Base-by-base conservation (phyloP, 495 filamentous ascomycete species). In the Bryoglossum gracile region DNA sequence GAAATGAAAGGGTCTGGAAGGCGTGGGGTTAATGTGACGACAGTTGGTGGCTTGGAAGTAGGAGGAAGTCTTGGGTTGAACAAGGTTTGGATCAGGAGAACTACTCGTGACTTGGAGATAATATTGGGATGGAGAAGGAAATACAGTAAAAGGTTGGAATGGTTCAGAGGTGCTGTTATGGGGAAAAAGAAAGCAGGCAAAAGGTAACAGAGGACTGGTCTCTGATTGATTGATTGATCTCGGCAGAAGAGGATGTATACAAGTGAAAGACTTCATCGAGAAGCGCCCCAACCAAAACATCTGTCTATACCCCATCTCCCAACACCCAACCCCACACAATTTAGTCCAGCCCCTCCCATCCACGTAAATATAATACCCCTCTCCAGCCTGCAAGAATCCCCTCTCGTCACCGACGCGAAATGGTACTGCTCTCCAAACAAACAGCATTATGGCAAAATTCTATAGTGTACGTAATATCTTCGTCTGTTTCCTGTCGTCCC, bases 391-490 rank as follows among this genome's bases (percentile, higher is more conserved):
- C 21, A 46, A 46, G 16, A 46, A 32, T 25, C 11, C 35, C 34
- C 23, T 1, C 21, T 32, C 17, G 23, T 14, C 37, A 32, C 43
- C 21, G 2, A 44, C 22, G 28, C n/a, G n/a, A n/a, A n/a, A n/a
- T n/a, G n/a, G n/a, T n/a, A n/a, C n/a, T n/a, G n/a, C n/a, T n/a
- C 21, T 34, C 13, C 35, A 16, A 39, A 24, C 35, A 53, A 39
- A 13, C 11, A 44, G 36, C 30, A 51, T 43, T 39, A 43, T 46
- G 14, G n/a, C 18, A 38, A 53, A 54, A 47, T 36, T 47, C 32
- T 51, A 43, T 46, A 42, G 42, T 51, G 54, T 51, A 53, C 8
- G 23, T 49, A 53, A 57, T 28, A 24, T 26, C 48, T 25, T 40
- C 16, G 21, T 43, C 11, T 16, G 24, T 24, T n/a, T n/a, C n/a